Conservation (phyloP, 2,329 filamentous ascomycete species). For the Parastagonospora nodorum region DNA sequence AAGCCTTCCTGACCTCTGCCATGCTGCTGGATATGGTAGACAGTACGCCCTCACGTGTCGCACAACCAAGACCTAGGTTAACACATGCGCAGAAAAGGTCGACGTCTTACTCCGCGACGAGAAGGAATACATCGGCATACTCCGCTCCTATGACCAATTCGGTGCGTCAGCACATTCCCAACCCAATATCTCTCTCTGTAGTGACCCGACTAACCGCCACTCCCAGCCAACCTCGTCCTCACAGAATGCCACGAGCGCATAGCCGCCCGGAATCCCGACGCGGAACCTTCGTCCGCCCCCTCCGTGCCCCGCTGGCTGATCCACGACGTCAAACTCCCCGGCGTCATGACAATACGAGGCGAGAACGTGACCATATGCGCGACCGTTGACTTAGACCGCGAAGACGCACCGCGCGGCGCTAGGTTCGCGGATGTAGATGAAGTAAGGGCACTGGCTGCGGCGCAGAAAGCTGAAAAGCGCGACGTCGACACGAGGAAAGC, state of each 20-base stretch:
- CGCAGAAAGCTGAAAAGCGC: constrained; percentile 78
- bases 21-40: constrained; percentile 96
- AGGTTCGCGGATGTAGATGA: constrained; percentile 68
- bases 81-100: constrained; percentile 76
- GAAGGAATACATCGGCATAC: constrained; percentile 87
- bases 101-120: constrained; percentile 90
- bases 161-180: constrained; percentile 59
- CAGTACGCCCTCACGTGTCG: constrained; percentile 60
- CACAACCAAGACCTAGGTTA: constrained; percentile 11
- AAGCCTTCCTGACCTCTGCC: constrained; percentile 98
- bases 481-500: constrained; percentile 58
- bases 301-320: constrained; percentile 61
- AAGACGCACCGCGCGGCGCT: constrained; percentile 83
- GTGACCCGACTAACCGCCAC: constrained; percentile 10
- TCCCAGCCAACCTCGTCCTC: constrained; percentile 85
- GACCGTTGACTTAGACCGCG: constrained; percentile 95
- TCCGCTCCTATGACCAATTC: constrained; percentile 97
- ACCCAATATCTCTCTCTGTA: no score
- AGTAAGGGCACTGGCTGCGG: constrained; percentile 72
- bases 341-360: constrained; percentile 88
- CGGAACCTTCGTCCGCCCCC: constrained; percentile 20
- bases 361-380: constrained; percentile 97
- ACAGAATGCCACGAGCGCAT: constrained; percentile 91
- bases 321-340: constrained; percentile 81
- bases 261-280: constrained; percentile 64